phyloP scores from a whole-genome alignment of 345 rosid species.

The Melaleuca alternifolia region DNA sequence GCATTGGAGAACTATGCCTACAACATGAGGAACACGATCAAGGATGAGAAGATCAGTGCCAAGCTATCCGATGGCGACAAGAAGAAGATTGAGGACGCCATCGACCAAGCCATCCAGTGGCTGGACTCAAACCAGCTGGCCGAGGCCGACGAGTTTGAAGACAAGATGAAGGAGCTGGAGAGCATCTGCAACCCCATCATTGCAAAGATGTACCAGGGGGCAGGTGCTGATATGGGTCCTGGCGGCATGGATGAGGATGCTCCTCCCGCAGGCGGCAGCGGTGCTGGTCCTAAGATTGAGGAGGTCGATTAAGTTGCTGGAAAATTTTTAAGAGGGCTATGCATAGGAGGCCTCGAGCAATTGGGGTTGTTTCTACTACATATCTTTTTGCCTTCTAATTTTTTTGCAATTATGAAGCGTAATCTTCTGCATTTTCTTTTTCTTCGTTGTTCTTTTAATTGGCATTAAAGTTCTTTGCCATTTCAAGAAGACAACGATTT shows the following conservation, averaged over 20 bases:
- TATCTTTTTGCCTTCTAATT: not conserved
- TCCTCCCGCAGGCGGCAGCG: constrained; percentile 33
- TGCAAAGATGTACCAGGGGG: constrained; percentile 67
- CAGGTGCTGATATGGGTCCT: constrained; percentile 31
- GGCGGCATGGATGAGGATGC: constrained; percentile 49
- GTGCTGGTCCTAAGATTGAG: constrained; percentile 53
- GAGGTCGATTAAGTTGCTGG: constrained; percentile 33
- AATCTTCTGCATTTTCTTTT: not conserved
- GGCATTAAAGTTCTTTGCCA: not conserved
- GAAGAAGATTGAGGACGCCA: constrained; percentile 74
- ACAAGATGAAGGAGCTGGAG: constrained; percentile 73
- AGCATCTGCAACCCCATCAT: constrained; percentile 67
- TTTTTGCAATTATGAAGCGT: not conserved
- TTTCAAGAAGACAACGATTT: not conserved
- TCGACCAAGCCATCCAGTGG: constrained; percentile 65
- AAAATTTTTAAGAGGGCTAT: not conserved
- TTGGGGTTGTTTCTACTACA: not conserved
- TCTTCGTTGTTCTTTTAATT: not conserved
- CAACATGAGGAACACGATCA: constrained; percentile 67
- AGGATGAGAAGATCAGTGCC: constrained; percentile 56
- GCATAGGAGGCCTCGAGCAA: not conserved
- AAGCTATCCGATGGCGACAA: constrained; percentile 45
- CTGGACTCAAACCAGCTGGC: constrained; percentile 55
- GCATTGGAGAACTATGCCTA: constrained; percentile 49
- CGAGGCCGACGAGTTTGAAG: constrained; percentile 63